Evolutionary conservation across 2,329 filamentous ascomycete species (phyloP).

Genomic region (Penicillium sp.): DNA sequence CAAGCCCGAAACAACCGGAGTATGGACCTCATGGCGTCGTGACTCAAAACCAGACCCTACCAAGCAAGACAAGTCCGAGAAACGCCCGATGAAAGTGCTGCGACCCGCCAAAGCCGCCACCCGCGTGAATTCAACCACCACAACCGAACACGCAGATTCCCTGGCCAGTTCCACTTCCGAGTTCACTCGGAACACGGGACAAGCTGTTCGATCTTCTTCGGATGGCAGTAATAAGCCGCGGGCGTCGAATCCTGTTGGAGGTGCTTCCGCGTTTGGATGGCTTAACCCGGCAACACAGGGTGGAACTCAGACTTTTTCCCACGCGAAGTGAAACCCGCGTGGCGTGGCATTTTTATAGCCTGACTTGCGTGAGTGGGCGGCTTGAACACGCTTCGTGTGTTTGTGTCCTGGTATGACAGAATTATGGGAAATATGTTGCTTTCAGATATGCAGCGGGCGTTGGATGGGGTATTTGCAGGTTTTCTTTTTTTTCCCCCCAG

Average conservation of each 20-base stretch:
- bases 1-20: constrained; percentile 54
- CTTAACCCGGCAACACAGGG: constrained; percentile 60
- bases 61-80: constrained; percentile 57
- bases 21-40: constrained; percentile 74
- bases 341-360: too few species aligned
- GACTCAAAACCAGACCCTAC: constrained; percentile 37
- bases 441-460: constrained; percentile 4
- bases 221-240: constrained; percentile 54
- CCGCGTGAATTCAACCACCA: constrained; percentile 38
- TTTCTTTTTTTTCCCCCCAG: background rate
- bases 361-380: too few species aligned
- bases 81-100: constrained; percentile 82
- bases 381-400: too few species aligned
- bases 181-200: constrained; percentile 5
- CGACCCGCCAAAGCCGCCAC: constrained; percentile 70
- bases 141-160: constrained; percentile 15
- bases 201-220: constrained; percentile 23
- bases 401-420: too few species aligned
- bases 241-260: constrained; percentile 80
- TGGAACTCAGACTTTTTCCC: constrained; percentile 12
- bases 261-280: constrained; percentile 94
- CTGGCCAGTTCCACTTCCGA: constrained; percentile 18
- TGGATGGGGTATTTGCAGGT: background rate
- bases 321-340: background rate
- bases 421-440: too few species aligned